Evolutionary conservation across 2,329 filamentous ascomycete species (phyloP), one percentile per base, ranked within the genome.

Genomic region (Parascedosporium putredinis): DNA sequence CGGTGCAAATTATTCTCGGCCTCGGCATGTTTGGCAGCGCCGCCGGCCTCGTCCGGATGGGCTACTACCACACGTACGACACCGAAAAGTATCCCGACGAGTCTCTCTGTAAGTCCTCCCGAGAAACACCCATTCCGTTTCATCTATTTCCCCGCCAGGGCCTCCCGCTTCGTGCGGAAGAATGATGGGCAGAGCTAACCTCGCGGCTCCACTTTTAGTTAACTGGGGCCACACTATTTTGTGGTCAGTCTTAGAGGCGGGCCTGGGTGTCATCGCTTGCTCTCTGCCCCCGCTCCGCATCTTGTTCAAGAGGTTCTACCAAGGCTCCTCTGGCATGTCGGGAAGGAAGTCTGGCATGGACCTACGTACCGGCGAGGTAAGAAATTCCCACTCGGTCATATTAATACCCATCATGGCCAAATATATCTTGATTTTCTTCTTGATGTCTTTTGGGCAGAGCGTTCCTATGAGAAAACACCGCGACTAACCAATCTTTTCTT

Each of bases 251-350:
- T 20, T 55, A 16, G 55, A 56, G 29, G 43, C 51, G 6, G 50
- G 53, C 6, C 42, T 57, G 4, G 54, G 51, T 10, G 43, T 57
- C 20, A 53, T 57, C 14, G 55, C 55, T 6, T 53, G 54, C 40
- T 55, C 50, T 9, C 48, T 56, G 34, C 54, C 55, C 2, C 45
- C 54, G 12, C 43, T 57, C 12, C 51, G 49, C n/a, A 53, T 54
- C 23, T 23, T 57, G 5, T 55, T 57, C 45, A 54, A 45, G 38
- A 47, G 23, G 24, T 50, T 36, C n/a, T 50, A 50, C 23, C 22
- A 23, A 23, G 42, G 42, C 22, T 52, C 51, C 4, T 40, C 51
- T 25, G 25, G 42, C 9, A 4, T 16, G 24, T 52, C 51, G 7
- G 33, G 23, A 34, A 31, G 12, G 29, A 50, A 25, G 20, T 52